A percentile compares a stretch with the other conserved stretches of the same genome.
phyloP scores from a whole-genome alignment of 2,329 filamentous ascomycete genomes.

The Talaromyces funiculosus region DNA sequence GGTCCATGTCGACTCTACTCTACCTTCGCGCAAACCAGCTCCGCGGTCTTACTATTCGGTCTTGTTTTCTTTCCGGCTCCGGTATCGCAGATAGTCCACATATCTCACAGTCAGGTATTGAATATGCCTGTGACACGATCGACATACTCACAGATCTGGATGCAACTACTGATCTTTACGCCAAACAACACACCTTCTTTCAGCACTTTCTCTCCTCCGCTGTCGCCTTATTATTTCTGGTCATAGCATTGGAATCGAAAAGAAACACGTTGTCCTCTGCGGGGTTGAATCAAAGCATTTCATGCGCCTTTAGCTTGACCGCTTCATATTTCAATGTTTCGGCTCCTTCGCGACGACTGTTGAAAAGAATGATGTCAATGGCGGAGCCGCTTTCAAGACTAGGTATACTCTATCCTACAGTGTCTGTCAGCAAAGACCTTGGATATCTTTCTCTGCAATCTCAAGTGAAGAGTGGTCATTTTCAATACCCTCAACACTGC shows the following conservation, averaged over 20 bases:
- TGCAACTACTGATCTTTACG: conserved; percentile 1
- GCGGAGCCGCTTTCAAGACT: neutral
- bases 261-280: neutral
- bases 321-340: neutral
- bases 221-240: neutral
- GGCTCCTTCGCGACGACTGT: neutral
- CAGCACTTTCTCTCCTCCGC: neutral
- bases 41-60: neutral
- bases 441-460: neutral
- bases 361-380: neutral
- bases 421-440: neutral
- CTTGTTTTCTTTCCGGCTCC: neutral
- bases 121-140: neutral
- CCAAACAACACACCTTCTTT: neutral
- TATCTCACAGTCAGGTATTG: neutral
- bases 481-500: neutral
- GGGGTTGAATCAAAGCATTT: neutral
- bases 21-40: conserved; percentile 3
- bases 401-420: neutral
- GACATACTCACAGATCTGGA: neutral
- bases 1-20: neutral
- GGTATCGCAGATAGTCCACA: neutral
- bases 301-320: neutral
- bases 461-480: neutral
- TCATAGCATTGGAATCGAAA: neutral